Conservation (phyloP, 2,329 filamentous ascomycete genomes). For the Didymella keratinophila region DNA sequence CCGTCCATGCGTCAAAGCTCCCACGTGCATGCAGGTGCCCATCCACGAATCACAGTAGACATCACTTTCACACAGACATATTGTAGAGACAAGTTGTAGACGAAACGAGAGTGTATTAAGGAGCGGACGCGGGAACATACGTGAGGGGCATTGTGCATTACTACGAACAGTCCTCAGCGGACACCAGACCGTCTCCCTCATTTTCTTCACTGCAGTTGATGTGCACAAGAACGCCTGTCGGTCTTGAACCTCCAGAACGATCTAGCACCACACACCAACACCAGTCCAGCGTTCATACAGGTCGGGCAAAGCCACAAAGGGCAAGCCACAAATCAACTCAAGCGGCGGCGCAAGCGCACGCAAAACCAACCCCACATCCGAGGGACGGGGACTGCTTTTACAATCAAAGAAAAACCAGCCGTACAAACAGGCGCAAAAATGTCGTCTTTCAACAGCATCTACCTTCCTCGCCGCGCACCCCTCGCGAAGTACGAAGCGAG, state of each 20-base stretch:
- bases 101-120: conserved; percentile 20
- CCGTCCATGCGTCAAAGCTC: conserved; percentile 18
- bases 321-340: conserved; percentile 47
- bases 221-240: conserved; percentile 14
- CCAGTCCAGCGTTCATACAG: conserved; percentile 25
- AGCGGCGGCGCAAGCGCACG: conserved; percentile 42
- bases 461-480: conserved; percentile 15
- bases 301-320: conserved; percentile 45
- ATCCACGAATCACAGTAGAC: background rate
- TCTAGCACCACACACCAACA: conserved; percentile 19
- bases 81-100: background rate
- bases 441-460: conserved; percentile 45
- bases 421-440: conserved; percentile 48
- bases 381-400: conserved; percentile 50
- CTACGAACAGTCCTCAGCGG: conserved; percentile 37
- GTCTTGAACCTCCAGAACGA: conserved; percentile 12
- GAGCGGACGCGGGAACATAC: conserved; percentile 18
- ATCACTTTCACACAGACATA: background rate
- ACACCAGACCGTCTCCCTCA: conserved; percentile 29
- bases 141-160: conserved; percentile 36
- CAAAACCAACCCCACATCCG: conserved; percentile 53
- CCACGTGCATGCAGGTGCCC: background rate
- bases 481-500: conserved; percentile 5
- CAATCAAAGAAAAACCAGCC: conserved; percentile 30
- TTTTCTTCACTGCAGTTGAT: conserved; percentile 22